Evolutionary conservation across 2,329 filamentous ascomycete genomes (phyloP).

Genomic region (Claviceps sp.): DNA sequence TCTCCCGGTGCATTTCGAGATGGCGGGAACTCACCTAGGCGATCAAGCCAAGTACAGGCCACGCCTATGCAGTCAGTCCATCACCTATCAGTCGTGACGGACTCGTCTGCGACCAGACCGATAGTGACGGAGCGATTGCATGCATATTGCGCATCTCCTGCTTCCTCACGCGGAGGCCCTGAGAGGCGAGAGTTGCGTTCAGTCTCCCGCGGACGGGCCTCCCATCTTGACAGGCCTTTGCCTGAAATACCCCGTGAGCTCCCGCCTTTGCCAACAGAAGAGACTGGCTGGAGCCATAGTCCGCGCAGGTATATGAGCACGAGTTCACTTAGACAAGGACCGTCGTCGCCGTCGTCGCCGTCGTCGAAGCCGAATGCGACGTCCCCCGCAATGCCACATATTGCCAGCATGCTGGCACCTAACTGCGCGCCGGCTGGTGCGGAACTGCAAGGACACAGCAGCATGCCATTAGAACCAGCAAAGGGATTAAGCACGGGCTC

Average conservation of each 20-base stretch:
- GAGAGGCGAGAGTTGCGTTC: not conserved
- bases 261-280: not conserved
- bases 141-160: not conserved
- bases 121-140: slow-evolving; percentile 2
- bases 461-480: slow-evolving; percentile 8
- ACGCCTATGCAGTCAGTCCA: slow-evolving; percentile 34
- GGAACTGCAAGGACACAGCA: slow-evolving; percentile 1
- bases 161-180: not conserved
- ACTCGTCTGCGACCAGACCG: slow-evolving; percentile 19
- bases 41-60: slow-evolving; percentile 25
- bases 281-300: not conserved
- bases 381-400: slow-evolving; percentile 1
- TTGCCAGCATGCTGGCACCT: slow-evolving; percentile 1
- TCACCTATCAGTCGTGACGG: slow-evolving; percentile 40
- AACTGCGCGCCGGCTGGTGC: not conserved
- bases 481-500: slow-evolving; percentile 18
- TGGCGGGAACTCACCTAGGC: not conserved
- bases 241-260: not conserved
- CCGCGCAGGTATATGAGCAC: slow-evolving; percentile 5
- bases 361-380: not conserved
- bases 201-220: slow-evolving; percentile 1
- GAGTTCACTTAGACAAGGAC: not conserved
- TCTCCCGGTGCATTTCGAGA: slow-evolving; percentile 4
- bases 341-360: not conserved
- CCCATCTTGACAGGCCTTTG: not conserved